A percentile compares a stretch with the other conserved stretches of the same genome.
Conservation (phyloP, 495 filamentous ascomycete genomes). For the Ascobolus immersus region DNA sequence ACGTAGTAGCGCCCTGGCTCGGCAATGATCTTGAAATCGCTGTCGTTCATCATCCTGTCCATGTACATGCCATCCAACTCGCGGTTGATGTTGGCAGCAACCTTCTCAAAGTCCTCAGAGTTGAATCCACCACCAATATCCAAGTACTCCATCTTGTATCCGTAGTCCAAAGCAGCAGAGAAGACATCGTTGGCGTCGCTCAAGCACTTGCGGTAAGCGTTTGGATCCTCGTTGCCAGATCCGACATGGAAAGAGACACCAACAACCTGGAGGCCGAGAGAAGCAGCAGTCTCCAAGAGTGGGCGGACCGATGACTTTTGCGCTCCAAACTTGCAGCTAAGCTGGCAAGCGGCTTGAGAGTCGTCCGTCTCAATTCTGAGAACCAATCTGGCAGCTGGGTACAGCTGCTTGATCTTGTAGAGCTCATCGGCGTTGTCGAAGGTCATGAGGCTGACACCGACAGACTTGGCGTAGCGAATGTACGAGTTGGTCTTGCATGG, state of each 20-base stretch:
- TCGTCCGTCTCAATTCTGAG: slow-evolving; percentile 91
- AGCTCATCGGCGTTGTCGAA: slow-evolving; percentile 97
- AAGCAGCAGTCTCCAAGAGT: slow-evolving; percentile 55
- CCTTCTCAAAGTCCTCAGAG: slow-evolving; percentile 66
- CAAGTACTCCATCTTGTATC: slow-evolving; percentile 58
- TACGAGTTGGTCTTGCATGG: slow-evolving; percentile 99
- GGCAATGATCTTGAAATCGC: slow-evolving; percentile 80
- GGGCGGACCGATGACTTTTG: slow-evolving; percentile 52
- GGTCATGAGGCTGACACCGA: slow-evolving; percentile 91
- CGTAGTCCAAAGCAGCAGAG: slow-evolving; percentile 53
- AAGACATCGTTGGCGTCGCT: slow-evolving; percentile 72
- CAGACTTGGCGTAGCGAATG: slow-evolving; percentile 57
- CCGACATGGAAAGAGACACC: slow-evolving; percentile 97
- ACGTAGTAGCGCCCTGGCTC: slow-evolving; percentile 95
- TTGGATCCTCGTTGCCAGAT: slow-evolving; percentile 75
- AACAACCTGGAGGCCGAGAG: slow-evolving; percentile 81
- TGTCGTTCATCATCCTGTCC: slow-evolving; percentile 35
- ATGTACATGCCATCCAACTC: slow-evolving; percentile 78
- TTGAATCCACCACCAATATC: slow-evolving; percentile 90
- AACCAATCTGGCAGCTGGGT: slow-evolving; percentile 68
- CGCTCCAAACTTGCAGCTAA: slow-evolving; percentile 93
- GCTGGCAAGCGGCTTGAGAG: slow-evolving; percentile 69
- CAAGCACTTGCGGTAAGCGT: slow-evolving; percentile 69
- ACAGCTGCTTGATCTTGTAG: slow-evolving; percentile 83
- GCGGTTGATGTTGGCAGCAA: slow-evolving; percentile 53